phyloP scores from a whole-genome alignment of 2,329 filamentous ascomycete genomes.

The Trichoderma asperellum region DNA sequence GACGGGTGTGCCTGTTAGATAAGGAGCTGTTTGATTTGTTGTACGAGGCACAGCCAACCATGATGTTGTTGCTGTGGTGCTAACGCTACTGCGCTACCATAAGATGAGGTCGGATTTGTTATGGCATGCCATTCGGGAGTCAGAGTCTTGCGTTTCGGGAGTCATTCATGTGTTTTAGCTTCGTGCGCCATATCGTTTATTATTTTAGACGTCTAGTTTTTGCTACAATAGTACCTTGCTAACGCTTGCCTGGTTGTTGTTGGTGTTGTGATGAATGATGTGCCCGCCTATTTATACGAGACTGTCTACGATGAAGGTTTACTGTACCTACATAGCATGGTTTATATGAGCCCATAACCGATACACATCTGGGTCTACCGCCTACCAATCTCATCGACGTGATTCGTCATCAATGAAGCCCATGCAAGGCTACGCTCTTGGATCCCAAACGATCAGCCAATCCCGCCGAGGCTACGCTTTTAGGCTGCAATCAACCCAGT shows the following conservation, averaged over 20 bases:
- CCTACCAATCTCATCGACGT: neutral
- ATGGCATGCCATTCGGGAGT: constrained; percentile 33
- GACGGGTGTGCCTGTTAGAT: constrained; percentile 85
- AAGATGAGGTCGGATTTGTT: constrained; percentile 30
- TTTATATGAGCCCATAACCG: neutral
- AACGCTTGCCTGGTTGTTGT: neutral
- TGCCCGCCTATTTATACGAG: neutral
- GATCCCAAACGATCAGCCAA: neutral
- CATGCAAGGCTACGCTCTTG: neutral
- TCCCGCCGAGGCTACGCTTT: neutral
- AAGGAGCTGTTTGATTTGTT: constrained; percentile 1
- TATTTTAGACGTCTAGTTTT: constrained; percentile 28
- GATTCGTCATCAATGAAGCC: neutral
- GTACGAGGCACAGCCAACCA: constrained; percentile 1
- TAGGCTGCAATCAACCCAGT: neutral
- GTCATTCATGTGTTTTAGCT: constrained; percentile 30
- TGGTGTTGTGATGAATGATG: neutral
- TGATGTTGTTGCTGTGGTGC: constrained; percentile 16
- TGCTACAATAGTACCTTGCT: constrained; percentile 23
- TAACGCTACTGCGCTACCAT: constrained; percentile 22
- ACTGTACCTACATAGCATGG: neutral
- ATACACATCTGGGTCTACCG: neutral
- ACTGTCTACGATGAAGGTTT: neutral
- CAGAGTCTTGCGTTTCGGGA: constrained; percentile 30
- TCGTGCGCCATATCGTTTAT: constrained; percentile 28